Evolutionary conservation across 371 early-diverging fungal genomes (phyloP).

Genomic region (Homolaphlyctis polyrhiza): DNA sequence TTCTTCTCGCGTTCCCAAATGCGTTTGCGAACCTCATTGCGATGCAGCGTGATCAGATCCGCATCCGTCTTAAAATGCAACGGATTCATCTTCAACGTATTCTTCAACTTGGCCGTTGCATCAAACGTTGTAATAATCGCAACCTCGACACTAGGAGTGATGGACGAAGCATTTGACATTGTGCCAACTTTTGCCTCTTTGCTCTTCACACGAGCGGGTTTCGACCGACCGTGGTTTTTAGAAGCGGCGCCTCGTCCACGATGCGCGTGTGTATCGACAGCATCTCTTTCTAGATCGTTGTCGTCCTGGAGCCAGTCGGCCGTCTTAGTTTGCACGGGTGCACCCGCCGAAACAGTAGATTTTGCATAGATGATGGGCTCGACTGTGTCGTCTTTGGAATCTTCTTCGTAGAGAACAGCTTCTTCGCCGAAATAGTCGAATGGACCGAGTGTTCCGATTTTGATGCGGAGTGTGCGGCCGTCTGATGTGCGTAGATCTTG

Average conservation of each 20-base stretch:
- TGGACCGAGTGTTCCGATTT: slow-evolving; percentile 17
- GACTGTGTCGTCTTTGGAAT: not conserved
- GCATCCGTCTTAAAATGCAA: not conserved
- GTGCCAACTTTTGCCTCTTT: not conserved
- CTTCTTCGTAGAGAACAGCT: slow-evolving; percentile 13
- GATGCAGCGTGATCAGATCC: not conserved
- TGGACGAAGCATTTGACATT: too few relatives aligned
- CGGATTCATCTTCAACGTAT: not conserved
- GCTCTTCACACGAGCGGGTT: not conserved
- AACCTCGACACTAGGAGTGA: too few relatives aligned
- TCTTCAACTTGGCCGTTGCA: slow-evolving; percentile 14
- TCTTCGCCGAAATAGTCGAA: slow-evolving; percentile 20
- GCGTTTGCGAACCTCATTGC: not conserved
- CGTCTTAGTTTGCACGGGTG: not conserved
- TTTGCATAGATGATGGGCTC: slow-evolving; percentile 3
- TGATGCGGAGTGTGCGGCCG: slow-evolving; percentile 5
- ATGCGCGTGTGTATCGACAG: too few relatives aligned
- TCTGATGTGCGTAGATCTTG: not conserved
- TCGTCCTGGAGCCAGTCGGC: not conserved
- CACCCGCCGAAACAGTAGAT: slow-evolving; percentile 14
- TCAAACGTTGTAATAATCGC: slow-evolving; percentile 11
- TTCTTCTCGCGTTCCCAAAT: slow-evolving; percentile 4
- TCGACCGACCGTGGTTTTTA: too few relatives aligned
- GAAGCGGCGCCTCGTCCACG: too few relatives aligned
- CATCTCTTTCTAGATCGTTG: too few relatives aligned